Evolutionary conservation across 257 asterid species (phyloP).

Genomic region (Salvia rosmarinus): DNA sequence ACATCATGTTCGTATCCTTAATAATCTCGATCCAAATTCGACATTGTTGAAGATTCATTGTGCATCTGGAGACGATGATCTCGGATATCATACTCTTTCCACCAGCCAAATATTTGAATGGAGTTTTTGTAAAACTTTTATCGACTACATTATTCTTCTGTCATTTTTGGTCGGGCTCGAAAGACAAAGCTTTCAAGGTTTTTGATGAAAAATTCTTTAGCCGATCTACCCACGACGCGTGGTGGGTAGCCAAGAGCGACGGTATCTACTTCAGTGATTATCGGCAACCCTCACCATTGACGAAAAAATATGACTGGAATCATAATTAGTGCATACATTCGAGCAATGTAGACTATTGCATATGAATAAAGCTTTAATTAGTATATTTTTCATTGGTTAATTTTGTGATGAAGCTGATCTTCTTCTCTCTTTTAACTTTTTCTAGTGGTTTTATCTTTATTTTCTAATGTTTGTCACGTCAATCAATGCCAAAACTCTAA

Average conservation of each 20-base stretch:
- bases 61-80: conserved; percentile 21
- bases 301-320: background rate
- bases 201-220: background rate
- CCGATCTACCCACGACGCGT: background rate
- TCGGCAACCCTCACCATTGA: background rate
- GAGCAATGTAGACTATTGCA: too few species aligned
- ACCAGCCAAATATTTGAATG: background rate
- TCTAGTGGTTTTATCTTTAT: too few species aligned
- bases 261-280: background rate
- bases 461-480: too few species aligned
- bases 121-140: background rate
- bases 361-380: too few species aligned
- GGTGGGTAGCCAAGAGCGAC: conserved; percentile 9
- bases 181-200: background rate
- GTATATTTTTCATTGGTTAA: too few species aligned
- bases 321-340: too few species aligned
- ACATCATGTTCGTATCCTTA: background rate
- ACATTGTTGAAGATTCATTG: conserved; percentile 19
- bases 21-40: background rate
- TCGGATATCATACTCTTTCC: background rate
- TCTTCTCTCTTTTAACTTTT: too few species aligned
- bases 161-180: conserved; percentile 5
- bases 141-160: background rate
- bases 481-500: too few species aligned
- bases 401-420: too few species aligned